Evolutionary conservation across 2,329 filamentous ascomycete genomes (phyloP).

Genomic region (Cladosporium colombiae): DNA sequence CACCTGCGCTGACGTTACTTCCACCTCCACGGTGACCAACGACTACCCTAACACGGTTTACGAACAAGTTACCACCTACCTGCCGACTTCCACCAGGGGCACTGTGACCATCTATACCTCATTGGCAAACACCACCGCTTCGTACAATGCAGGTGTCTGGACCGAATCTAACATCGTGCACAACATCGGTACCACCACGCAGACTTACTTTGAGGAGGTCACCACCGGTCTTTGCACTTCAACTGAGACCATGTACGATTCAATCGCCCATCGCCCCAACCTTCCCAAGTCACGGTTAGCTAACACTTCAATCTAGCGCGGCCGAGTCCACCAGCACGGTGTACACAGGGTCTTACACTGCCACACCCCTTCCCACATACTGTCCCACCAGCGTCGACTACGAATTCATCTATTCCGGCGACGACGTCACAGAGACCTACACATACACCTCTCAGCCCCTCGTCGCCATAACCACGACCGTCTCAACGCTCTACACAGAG

Average conservation of each 20-base stretch:
- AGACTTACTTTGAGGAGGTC: neutral
- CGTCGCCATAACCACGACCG: neutral
- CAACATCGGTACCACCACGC: neutral
- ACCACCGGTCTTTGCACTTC: neutral
- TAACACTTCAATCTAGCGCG: neutral
- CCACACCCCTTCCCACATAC: neutral
- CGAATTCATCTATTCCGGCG: neutral
- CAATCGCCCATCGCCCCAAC: neutral
- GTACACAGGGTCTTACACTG: slow-evolving; percentile 3
- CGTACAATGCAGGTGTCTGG: neutral
- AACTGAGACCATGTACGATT: neutral
- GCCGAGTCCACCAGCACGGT: slow-evolving; percentile 13
- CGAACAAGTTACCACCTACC: neutral
- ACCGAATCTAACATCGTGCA: neutral
- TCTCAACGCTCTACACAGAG: neutral
- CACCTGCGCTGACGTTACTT: neutral
- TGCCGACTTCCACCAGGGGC: neutral
- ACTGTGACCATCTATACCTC: neutral
- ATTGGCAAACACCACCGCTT: neutral
- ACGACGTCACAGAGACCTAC: neutral
- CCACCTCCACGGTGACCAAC: neutral
- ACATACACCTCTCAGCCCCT: neutral
- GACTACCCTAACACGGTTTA: neutral
- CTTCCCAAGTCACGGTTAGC: neutral
- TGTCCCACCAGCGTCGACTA: neutral